A percentile compares a stretch with the other conserved stretches of the same genome.
Evolutionary conservation across 805 yeast species (phyloP).

Genomic region (Saccharomycopsis javanensis): DNA sequence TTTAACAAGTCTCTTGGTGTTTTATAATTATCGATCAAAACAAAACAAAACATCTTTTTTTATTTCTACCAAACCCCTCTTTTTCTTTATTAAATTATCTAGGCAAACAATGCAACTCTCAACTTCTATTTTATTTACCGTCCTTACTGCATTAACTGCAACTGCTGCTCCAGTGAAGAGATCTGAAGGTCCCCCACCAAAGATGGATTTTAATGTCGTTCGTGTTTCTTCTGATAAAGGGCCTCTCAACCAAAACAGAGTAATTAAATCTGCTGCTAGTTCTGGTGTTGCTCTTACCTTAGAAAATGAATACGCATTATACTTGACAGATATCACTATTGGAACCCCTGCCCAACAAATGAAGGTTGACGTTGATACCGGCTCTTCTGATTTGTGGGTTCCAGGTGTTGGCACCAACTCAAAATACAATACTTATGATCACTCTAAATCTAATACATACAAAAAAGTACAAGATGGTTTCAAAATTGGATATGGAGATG

Average conservation of each 20-base stretch:
- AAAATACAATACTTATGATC: conserved; percentile 31
- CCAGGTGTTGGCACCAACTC: conserved; percentile 17
- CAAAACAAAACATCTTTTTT: neutral
- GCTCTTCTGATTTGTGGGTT: conserved; percentile 42
- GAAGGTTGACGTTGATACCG: conserved; percentile 39
- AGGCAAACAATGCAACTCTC: conserved; percentile 10
- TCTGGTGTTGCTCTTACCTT: conserved; percentile 20
- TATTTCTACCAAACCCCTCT: neutral
- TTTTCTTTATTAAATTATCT: neutral
- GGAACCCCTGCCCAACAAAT: conserved; percentile 32
- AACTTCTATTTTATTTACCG: conserved; percentile 2
- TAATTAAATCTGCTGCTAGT: conserved; percentile 4
- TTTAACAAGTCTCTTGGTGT: no score
- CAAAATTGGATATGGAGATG: conserved; percentile 38
- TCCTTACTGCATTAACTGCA: conserved; percentile 4
- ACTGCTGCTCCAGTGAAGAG: conserved; percentile 12
- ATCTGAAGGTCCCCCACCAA: conserved; percentile 4
- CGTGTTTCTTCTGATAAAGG: conserved; percentile 1
- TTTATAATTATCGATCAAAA: no score
- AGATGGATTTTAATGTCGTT: conserved; percentile 11
- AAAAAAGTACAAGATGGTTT: conserved; percentile 27
- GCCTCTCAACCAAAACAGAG: neutral
- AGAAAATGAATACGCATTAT: conserved; percentile 35
- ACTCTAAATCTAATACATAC: conserved; percentile 28
- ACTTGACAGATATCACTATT: conserved; percentile 31